Conservation (phyloP, 192 early-diverging fungal species). For the Neocallimastix lanati region DNA sequence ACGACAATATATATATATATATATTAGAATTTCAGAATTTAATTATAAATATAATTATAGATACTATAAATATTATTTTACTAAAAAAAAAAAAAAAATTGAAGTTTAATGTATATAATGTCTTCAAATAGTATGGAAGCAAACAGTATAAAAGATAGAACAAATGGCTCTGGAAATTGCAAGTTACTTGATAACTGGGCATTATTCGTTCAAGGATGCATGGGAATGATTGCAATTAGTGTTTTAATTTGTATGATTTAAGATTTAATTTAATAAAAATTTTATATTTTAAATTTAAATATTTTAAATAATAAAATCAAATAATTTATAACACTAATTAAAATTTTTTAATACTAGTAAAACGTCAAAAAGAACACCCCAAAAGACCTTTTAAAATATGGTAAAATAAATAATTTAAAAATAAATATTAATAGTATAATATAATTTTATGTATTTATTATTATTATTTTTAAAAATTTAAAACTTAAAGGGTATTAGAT, state of each 20-base stretch:
- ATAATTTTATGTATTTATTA: no score
- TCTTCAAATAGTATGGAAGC: not conserved
- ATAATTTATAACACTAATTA: no score
- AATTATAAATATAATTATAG: no score
- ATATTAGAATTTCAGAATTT: no score
- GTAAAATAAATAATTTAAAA: not conserved
- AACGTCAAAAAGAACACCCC: not conserved
- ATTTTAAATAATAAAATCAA: no score
- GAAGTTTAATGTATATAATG: no score
- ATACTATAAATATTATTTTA: no score
- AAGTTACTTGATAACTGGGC: not conserved
- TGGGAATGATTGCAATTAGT: not conserved
- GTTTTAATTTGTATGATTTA: not conserved
- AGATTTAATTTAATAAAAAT: not conserved
- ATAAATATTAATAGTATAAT: no score
- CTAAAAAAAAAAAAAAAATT: no score
- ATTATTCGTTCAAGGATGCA: not conserved
- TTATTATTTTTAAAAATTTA: no score
- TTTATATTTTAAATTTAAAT: no score
- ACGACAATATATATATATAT: no score
- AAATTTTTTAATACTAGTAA: not conserved
- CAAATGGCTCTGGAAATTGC: not conserved
- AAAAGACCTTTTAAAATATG: not conserved
- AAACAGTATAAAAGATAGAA: not conserved
- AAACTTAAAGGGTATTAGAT: not conserved